Percentiles rank a stretch among this genome's conserved stretches.
Evolutionary conservation across 106 monocot species (phyloP).

Genomic region (Apostasia shenzhenica): DNA sequence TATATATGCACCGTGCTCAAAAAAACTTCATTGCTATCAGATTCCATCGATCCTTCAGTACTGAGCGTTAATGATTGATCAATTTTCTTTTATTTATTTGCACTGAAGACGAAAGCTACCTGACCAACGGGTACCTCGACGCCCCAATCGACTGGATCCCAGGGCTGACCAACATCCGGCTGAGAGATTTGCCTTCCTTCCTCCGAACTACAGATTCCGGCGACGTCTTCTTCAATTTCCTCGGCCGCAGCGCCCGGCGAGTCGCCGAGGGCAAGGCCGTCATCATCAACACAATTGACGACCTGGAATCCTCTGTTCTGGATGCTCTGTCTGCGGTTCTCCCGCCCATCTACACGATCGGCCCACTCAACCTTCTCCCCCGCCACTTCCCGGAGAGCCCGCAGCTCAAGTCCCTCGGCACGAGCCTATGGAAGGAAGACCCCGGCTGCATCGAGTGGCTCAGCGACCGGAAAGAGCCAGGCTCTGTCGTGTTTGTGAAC

Average conservation of each 20-base stretch:
- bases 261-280: slow-evolving; percentile 19
- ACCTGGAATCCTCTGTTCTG: slow-evolving; percentile 29
- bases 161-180: slow-evolving; percentile 31
- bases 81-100: too few species aligned
- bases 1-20: too few species aligned
- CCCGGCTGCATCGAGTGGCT: slow-evolving; percentile 15
- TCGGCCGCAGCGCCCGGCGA: not conserved
- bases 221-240: slow-evolving; percentile 21
- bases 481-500: slow-evolving; percentile 20
- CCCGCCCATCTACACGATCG: slow-evolving; percentile 34
- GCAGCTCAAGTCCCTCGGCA: not conserved
- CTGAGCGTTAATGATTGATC: too few species aligned
- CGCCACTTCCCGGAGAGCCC: slow-evolving; percentile 8
- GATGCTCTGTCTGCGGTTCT: slow-evolving; percentile 19
- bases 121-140: slow-evolving; percentile 40
- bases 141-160: slow-evolving; percentile 31
- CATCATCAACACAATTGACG: slow-evolving; percentile 55
- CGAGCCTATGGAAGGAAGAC: slow-evolving; percentile 28
- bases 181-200: slow-evolving; percentile 42
- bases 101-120: slow-evolving; percentile 17
- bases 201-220: slow-evolving; percentile 22
- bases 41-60: not conserved
- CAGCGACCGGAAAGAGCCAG: not conserved
- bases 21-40: too few species aligned
- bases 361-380: slow-evolving; percentile 23